phyloP scores from a whole-genome alignment of 306 rosid genomes.

The Canavalia ensiformis region DNA sequence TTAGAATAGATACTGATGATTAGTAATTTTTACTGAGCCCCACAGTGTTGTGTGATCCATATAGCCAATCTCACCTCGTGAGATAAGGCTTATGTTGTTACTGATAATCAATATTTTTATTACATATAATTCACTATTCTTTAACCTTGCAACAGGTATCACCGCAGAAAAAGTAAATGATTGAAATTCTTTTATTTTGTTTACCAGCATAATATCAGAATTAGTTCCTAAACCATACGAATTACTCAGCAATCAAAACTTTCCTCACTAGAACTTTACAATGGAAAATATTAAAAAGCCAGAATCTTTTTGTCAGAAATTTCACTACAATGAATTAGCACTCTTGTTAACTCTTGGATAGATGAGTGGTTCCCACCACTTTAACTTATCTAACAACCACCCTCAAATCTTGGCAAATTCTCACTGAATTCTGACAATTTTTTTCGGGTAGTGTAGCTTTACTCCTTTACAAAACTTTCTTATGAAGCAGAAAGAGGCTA shows the following conservation, averaged over 20 bases:
- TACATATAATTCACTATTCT: neutral
- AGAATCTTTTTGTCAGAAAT: neutral
- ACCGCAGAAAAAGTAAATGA: neutral
- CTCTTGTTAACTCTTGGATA: neutral
- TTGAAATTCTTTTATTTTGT: neutral
- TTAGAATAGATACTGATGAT: constrained; percentile 11
- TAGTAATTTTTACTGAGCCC: no score
- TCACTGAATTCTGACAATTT: neutral
- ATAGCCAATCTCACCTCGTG: no score
- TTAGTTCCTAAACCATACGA: neutral
- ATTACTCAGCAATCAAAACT: neutral
- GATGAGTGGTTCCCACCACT: neutral
- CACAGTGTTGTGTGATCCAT: no score
- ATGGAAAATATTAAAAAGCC: neutral
- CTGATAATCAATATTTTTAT: neutral
- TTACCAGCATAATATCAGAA: neutral
- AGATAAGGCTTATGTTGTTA: neutral
- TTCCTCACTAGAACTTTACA: neutral
- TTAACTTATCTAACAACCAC: constrained; percentile 15
- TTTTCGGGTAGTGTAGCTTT: neutral
- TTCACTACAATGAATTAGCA: neutral
- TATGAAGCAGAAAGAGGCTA: constrained; percentile 6
- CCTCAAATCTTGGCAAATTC: constrained; percentile 1
- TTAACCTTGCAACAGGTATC: constrained; percentile 19
- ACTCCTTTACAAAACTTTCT: neutral